phyloP scores from a whole-genome alignment of 2,329 filamentous ascomycete species.

The Venturia aucupariae region DNA sequence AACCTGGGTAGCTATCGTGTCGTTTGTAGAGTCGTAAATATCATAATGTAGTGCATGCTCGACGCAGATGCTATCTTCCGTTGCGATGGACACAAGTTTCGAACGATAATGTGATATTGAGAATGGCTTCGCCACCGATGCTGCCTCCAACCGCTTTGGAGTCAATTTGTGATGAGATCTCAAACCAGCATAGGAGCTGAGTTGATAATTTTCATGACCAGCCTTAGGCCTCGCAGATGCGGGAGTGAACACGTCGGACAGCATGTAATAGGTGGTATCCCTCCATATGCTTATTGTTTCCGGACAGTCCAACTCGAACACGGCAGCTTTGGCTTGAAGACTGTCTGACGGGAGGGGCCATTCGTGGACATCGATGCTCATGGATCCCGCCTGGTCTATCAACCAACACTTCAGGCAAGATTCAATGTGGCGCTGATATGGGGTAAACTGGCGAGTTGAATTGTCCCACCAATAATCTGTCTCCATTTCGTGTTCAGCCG shows the following conservation, averaged over 20 bases:
- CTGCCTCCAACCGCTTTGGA: neutral
- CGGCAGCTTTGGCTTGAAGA: conserved; percentile 31
- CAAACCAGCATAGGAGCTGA: neutral
- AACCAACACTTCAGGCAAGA: conserved; percentile 31
- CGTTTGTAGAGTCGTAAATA: neutral
- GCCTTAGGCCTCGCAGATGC: neutral
- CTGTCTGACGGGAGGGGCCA: conserved; percentile 36
- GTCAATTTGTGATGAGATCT: neutral
- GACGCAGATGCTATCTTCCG: neutral
- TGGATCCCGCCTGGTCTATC: conserved; percentile 25
- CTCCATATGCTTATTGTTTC: conserved; percentile 40
- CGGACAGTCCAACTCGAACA: conserved; percentile 46
- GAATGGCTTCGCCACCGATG: neutral
- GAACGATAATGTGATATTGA: neutral
- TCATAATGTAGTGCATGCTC: neutral
- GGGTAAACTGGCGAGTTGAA: conserved; percentile 16
- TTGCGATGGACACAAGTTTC: neutral
- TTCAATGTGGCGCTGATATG: too few relatives aligned
- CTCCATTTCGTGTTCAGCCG: too few relatives aligned
- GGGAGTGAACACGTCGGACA: conserved; percentile 18
- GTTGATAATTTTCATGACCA: neutral
- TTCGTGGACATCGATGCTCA: conserved; percentile 42
- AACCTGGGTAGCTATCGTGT: neutral
- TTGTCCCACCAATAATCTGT: neutral
- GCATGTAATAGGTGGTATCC: conserved; percentile 42